Base-by-base conservation (phyloP, 331 rosid genomes). In the Pyracantha coccinea region DNA sequence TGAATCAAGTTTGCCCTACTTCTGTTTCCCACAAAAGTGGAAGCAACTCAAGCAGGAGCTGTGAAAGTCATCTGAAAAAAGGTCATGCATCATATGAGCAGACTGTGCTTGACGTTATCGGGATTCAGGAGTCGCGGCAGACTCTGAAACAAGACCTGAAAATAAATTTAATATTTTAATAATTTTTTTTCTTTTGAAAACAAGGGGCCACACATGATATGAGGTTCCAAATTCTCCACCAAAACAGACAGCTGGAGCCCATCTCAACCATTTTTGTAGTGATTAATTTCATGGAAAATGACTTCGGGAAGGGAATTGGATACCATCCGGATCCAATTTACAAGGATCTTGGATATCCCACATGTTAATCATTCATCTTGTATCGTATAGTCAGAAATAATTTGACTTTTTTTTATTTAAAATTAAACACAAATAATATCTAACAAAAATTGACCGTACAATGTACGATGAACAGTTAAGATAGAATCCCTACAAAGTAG, bases 231-330 rank as follows among this genome's bases (percentile, higher is more conserved):
- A 57, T 57, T 41, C 35, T 21, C 75, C 75, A 55, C 23, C 67
- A 72, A 62, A 72, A 57, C 24, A 72, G 21, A 38, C 35, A 57
- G 75, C 75, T 72, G 67, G 67, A 72, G 66, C 66, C 75, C 66
- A 55, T 72, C 35, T 72, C 66, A 72, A 7, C 66, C 33, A 57
- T 72, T 55, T 72, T 28, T 72, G 66, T 29, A 57, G 4, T 57
- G 58, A 72, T 33, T 72, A 21, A 33, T 72, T 32, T 57, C 52
- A 11, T 72, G 24, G 75, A 72, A 57, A 72, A 57, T 5, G 75
- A 57, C 66, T 60, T 71, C 13, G 17, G 41, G 10, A 28, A 28
- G 8, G 25, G 38, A 35, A 8, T 35, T 35, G 41, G 38, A 7
- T 33, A 0, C 2, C 2, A 33, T 25, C 28, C n/a, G n/a, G n/a